Evolutionary conservation across 306 rosid species (phyloP).

Genomic region (Arachis hypogaea): DNA sequence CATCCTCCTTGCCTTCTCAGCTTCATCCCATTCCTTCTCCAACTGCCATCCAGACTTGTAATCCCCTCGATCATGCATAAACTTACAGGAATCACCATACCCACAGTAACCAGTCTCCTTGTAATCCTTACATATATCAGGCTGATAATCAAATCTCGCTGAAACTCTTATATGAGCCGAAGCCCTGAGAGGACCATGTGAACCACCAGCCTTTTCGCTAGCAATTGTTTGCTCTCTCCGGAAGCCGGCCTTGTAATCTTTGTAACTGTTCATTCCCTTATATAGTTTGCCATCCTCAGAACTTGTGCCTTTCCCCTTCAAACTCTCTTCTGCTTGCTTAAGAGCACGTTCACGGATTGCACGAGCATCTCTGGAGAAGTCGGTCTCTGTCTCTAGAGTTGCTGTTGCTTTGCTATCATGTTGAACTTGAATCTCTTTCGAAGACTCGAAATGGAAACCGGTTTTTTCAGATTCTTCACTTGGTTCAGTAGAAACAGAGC

Average conservation of each 20-base stretch:
- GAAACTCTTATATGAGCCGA: slow-evolving; percentile 88
- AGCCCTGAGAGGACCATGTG: slow-evolving; percentile 93
- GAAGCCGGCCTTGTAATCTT: slow-evolving; percentile 81
- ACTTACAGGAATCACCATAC: slow-evolving; percentile 82
- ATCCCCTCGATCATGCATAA: slow-evolving; percentile 97
- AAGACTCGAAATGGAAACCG: slow-evolving; percentile 59
- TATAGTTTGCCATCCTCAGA: slow-evolving; percentile 61
- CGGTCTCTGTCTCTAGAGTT: slow-evolving; percentile 83
- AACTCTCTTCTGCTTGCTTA: slow-evolving; percentile 64
- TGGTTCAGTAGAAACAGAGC: slow-evolving; percentile 34
- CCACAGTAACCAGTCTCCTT: slow-evolving; percentile 91
- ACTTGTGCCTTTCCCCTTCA: slow-evolving; percentile 55
- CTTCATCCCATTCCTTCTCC: slow-evolving; percentile 96
- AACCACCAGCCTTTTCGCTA: slow-evolving; percentile 83
- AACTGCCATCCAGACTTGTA: slow-evolving; percentile 91
- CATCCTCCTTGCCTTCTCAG: slow-evolving; percentile 80
- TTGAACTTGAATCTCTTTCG: slow-evolving; percentile 79
- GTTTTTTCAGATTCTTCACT: slow-evolving; percentile 40
- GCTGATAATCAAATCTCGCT: slow-evolving; percentile 88
- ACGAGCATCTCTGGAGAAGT: slow-evolving; percentile 73
- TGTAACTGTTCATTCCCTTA: slow-evolving; percentile 71
- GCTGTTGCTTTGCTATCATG: slow-evolving; percentile 84
- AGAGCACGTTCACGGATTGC: slow-evolving; percentile 81
- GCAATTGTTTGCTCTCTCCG: slow-evolving; percentile 81
- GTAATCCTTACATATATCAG: slow-evolving; percentile 87